Percentiles rank a stretch among this genome's conserved stretches.
Evolutionary conservation across 169 alveolate species (phyloP).

Genomic region (Plasmodium yoelii): DNA sequence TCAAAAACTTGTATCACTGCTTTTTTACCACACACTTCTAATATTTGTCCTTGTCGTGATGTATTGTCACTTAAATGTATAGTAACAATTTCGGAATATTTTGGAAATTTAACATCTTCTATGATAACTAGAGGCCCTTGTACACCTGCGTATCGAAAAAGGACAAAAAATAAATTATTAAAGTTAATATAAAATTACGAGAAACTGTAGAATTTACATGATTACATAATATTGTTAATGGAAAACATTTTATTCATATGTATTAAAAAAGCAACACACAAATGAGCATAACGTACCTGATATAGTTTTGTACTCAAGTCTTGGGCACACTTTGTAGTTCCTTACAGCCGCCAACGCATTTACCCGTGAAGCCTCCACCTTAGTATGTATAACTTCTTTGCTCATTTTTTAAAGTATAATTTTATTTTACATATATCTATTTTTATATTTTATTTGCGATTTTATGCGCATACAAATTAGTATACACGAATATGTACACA

Average conservation of each 20-base stretch:
- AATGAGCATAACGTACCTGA: slow-evolving; percentile 66
- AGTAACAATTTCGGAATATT: slow-evolving; percentile 97
- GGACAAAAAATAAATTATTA: background rate
- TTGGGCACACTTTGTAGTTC: slow-evolving; percentile 94
- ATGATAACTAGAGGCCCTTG: slow-evolving; percentile 99
- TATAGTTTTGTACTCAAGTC: slow-evolving; percentile 97
- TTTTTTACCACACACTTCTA: slow-evolving; percentile 97
- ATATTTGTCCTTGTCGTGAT: slow-evolving; percentile 97
- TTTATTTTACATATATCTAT: background rate
- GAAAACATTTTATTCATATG: background rate
- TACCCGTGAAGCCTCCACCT: slow-evolving; percentile 84
- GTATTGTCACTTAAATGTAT: slow-evolving; percentile 98
- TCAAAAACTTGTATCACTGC: slow-evolving; percentile 99
- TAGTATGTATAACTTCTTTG: slow-evolving; percentile 74
- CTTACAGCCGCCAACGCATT: slow-evolving; percentile 94
- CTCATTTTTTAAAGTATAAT: slow-evolving; percentile 42
- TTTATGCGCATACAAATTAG: background rate
- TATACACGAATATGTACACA: background rate
- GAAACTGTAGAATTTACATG: background rate
- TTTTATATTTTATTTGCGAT: background rate
- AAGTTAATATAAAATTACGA: background rate
- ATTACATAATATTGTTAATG: background rate
- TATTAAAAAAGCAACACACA: background rate
- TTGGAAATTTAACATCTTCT: slow-evolving; percentile 99
- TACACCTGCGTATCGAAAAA: slow-evolving; percentile 86